Base-by-base conservation (phyloP, 129 eudicot species). In the Smallanthus sonchifolius region DNA sequence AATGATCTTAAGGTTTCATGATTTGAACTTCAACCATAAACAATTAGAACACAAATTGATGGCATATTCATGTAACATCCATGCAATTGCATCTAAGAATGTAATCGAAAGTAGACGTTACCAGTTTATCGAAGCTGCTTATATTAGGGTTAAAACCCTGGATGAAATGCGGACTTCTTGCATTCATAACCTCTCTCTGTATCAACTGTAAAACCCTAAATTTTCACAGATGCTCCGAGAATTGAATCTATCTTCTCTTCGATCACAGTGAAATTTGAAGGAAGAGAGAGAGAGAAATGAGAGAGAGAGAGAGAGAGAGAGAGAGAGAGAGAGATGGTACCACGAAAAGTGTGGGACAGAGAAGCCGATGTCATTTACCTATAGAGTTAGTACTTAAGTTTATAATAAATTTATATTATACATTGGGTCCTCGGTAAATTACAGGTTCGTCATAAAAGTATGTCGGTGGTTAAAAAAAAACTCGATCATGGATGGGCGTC, bases 71-170 rank as follows among this genome's bases (percentile, higher is more conserved):
- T 65, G 47, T 8, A 42, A 4, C 54, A 76, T 17, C 30, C 30
- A 24, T 24, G 30, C 30, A 24, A 24, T 24, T 24, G 30, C 30
- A 24, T 24, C 30, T 24, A 24, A 24, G 30, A 24, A 24, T 24
- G 30, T 24, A 24, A 24, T 24, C 30, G 30, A 14, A 9, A 35
- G 8, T 5, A 10, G 9, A 16, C n/a, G 8, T 75, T 88, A 91
- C 96, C 96, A 91, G 87, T 61, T 81, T 73, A 10, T 88, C 78
- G 74, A 84, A 79, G 87, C 86, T 79, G 87, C 86, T 79, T 15
- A 75, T 56, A 43, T 79, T 76, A 72, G 92, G 92, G 75, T 86
- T 80, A 67, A 86, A 91, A 62, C 77, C 89, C 84, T 86, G 81
- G 7, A 91, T 79, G 37, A 88, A 91, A 80, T 80, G 86, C 81